Percentiles rank a stretch among this genome's conserved stretches.
Conservation (phyloP, 805 yeast genomes). For the Wickerhamomyces hampshirensis region DNA sequence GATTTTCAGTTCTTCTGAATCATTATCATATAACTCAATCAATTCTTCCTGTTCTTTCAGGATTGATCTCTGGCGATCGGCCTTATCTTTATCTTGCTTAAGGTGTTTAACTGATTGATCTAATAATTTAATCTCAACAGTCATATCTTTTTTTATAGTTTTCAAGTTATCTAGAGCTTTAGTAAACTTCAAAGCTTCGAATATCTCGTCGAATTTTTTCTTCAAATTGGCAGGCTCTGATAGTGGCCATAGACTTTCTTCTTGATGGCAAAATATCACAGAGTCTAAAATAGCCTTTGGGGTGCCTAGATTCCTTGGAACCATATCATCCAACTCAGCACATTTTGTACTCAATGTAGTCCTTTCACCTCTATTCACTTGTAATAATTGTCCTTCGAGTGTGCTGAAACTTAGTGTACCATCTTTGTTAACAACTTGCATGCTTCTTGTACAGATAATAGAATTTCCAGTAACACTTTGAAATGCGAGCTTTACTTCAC, state of each 20-base stretch:
- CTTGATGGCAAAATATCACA: slow-evolving; percentile 96
- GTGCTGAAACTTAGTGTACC: slow-evolving; percentile 73
- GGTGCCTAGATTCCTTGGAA: slow-evolving; percentile 83
- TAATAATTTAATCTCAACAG: slow-evolving; percentile 66
- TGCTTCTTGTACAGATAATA: slow-evolving; percentile 83
- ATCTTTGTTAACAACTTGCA: slow-evolving; percentile 66
- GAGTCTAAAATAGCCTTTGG: slow-evolving; percentile 83
- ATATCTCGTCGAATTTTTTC: slow-evolving; percentile 92
- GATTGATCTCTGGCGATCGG: slow-evolving; percentile 49
- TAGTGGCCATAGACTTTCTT: slow-evolving; percentile 94
- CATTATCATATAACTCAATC: slow-evolving; percentile 40
- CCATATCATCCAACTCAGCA: slow-evolving; percentile 75
- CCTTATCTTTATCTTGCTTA: slow-evolving; percentile 67
- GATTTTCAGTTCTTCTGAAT: slow-evolving; percentile 44
- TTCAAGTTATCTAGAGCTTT: slow-evolving; percentile 83
- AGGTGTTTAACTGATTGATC: slow-evolving; percentile 78
- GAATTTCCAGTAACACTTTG: slow-evolving; percentile 64
- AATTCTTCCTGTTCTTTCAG: slow-evolving; percentile 38
- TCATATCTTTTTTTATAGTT: slow-evolving; percentile 68
- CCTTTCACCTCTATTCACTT: slow-evolving; percentile 60
- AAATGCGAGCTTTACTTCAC: slow-evolving; percentile 88
- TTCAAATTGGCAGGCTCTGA: slow-evolving; percentile 86
- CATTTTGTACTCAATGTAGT: slow-evolving; percentile 75
- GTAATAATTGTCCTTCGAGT: slow-evolving; percentile 80
- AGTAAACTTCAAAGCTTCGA: slow-evolving; percentile 90